Base-by-base conservation (phyloP, 1,139 yeast species). In the Saccharomyces hybrid region DNA sequence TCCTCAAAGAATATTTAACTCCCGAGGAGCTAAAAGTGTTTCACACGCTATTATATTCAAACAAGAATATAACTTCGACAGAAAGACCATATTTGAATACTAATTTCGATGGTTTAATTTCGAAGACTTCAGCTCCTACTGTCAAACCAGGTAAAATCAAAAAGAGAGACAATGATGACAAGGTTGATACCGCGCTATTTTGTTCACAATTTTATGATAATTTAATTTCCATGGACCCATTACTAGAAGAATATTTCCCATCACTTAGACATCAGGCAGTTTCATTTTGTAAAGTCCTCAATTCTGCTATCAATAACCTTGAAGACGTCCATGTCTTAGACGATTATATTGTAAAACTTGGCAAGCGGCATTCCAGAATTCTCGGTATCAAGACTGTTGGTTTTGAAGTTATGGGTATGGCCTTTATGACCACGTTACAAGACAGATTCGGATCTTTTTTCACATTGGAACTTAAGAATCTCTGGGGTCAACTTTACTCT, bases 351-450 rank as follows among this genome's bases (percentile, higher is more conserved):
- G 75, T 74, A 51, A 79, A 80, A 51, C 72, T 88, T 59, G 95
- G 93, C 1, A 86, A 86, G 67, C 75, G 89, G 54, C 96, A 88
- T 67, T 74, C 89, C 3, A 74, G 96, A 58, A 83, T 88, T 51
- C 74, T 88, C 59, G 89, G 88, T 11, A 85, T 87, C 51, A 90
- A 85, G 59, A 82, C 88, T 0, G 77, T 78, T 7, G 85, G 84
- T 67, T 88, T 84, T 64, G 88, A 85, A 67, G 71, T 84, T 49
- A 85, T 88, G 85, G 96, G 96, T 1, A 82, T 82, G 58, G 95
- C 95, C 0, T 73, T 88, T 53, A 75, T 88, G 55, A 80, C 80
- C 60, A 88, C 96, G 0, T 82, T 88, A 63, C 80, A 81, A 62
- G 93, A 87, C 68, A 71, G 95, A 61, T 84, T 77, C 52, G 79